A percentile compares a stretch with the other conserved stretches of the same genome.
Conservation (phyloP, 2,329 filamentous ascomycete species). For the Seiridium cupressi region DNA sequence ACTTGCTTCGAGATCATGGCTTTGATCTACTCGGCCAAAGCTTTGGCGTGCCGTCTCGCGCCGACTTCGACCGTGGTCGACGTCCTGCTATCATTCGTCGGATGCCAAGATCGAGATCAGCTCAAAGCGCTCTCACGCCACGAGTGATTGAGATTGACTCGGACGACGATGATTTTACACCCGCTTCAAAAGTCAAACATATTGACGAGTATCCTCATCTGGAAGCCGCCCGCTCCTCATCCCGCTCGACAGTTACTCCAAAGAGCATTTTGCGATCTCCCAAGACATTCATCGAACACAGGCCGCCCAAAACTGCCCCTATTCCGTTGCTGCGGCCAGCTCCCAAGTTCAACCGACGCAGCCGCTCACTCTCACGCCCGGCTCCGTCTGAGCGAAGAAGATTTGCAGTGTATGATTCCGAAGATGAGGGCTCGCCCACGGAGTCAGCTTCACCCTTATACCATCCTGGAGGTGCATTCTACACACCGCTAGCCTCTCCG, state of each 20-base stretch:
- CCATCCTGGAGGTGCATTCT: background rate
- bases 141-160: background rate
- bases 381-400: background rate
- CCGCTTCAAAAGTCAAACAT: background rate
- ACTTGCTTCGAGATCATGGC: slow-evolving; percentile 18
- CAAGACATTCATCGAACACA: background rate
- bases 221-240: background rate
- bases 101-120: background rate
- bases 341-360: background rate
- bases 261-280: background rate
- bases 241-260: background rate
- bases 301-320: background rate
- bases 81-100: background rate
- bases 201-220: background rate
- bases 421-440: background rate
- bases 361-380: background rate
- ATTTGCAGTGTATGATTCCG: background rate
- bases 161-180: background rate
- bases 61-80: slow-evolving; percentile 16
- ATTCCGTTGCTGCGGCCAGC: background rate
- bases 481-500: background rate
- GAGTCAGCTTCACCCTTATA: background rate
- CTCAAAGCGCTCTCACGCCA: background rate
- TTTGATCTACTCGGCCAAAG: slow-evolving; percentile 23
- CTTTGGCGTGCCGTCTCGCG: slow-evolving; percentile 22